Conservation (phyloP, 352 stramenopile genomes). For the Pythium pyrilobum region DNA sequence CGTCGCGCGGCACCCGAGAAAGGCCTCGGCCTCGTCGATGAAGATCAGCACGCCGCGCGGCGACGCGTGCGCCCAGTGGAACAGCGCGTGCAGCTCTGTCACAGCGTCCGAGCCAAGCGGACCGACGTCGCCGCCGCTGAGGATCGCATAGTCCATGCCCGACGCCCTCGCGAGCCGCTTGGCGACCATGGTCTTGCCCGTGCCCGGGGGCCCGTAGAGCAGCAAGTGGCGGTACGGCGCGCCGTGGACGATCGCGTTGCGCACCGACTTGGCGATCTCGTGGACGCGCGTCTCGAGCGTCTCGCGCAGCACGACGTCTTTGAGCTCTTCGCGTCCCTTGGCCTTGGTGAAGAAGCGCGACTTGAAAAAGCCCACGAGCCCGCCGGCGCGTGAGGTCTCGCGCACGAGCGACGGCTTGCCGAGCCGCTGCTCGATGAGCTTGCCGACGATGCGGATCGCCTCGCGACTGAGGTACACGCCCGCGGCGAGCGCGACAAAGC, state of each 20-base stretch:
- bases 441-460: slow-evolving; percentile 45
- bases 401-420: slow-evolving; percentile 69
- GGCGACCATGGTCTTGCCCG: slow-evolving; percentile 87
- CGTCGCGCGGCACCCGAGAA: slow-evolving; percentile 65
- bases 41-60: slow-evolving; percentile 79
- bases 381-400: slow-evolving; percentile 53
- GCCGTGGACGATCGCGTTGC: slow-evolving; percentile 52
- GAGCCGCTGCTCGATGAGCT: slow-evolving; percentile 56
- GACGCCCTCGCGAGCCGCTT: slow-evolving; percentile 61
- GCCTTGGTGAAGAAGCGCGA: slow-evolving; percentile 20
- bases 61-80: slow-evolving; percentile 76
- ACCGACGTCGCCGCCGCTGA: slow-evolving; percentile 82
- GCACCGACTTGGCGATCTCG: slow-evolving; percentile 54
- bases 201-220: slow-evolving; percentile 78
- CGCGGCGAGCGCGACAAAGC: slow-evolving; percentile 46
- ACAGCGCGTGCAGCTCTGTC: slow-evolving; percentile 75
- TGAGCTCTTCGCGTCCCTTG: slow-evolving; percentile 37
- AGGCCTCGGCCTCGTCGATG: slow-evolving; percentile 86
- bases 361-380: slow-evolving; percentile 38
- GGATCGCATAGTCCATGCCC: slow-evolving; percentile 79
- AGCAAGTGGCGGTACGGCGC: slow-evolving; percentile 81
- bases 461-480: slow-evolving; percentile 65
- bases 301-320: slow-evolving; percentile 52
- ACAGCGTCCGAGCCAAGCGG: slow-evolving; percentile 70
- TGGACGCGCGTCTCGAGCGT: slow-evolving; percentile 55